These are phyloP conservation scores for Eucalyptus microcorys DNA, from an alignment of 345 rosid species.

Conservation along the genomic window DNA sequence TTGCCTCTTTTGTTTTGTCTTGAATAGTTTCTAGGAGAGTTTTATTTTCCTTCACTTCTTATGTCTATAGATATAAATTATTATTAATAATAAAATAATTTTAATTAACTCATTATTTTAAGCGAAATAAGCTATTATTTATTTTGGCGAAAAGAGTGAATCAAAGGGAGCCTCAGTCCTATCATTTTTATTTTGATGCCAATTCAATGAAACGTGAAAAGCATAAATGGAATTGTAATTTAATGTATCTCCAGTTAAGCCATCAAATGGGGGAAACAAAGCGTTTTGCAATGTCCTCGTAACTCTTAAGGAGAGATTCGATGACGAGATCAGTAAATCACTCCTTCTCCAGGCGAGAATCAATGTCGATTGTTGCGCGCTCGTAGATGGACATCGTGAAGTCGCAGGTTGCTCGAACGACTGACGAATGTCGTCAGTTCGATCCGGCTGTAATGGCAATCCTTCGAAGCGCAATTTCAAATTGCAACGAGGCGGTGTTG, in stretches of 20 bases:
- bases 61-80: rapidly evolving
- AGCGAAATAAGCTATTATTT: too few relatives aligned
- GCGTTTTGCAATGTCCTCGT: too few relatives aligned
- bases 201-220: background rate
- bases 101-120: too few relatives aligned
- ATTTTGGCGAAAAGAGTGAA: background rate
- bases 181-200: background rate
- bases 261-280: too few relatives aligned
- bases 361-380: background rate
- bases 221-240: background rate
- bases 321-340: rapidly evolving
- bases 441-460: background rate
- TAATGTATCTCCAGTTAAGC: background rate
- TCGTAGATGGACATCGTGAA: background rate
- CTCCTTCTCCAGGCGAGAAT: background rate
- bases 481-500: background rate
- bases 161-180: background rate
- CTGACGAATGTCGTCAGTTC: background rate
- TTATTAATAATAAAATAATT: too few relatives aligned
- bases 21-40: rapidly evolving
- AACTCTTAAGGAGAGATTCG: too few relatives aligned
- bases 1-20: rapidly evolving
- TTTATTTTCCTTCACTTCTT: rapidly evolving
- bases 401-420: background rate
- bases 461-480: background rate